These are phyloP conservation scores for Telopea speciosissima DNA, from an alignment of 177 flowering plant species.

Conservation along the genomic window DNA sequence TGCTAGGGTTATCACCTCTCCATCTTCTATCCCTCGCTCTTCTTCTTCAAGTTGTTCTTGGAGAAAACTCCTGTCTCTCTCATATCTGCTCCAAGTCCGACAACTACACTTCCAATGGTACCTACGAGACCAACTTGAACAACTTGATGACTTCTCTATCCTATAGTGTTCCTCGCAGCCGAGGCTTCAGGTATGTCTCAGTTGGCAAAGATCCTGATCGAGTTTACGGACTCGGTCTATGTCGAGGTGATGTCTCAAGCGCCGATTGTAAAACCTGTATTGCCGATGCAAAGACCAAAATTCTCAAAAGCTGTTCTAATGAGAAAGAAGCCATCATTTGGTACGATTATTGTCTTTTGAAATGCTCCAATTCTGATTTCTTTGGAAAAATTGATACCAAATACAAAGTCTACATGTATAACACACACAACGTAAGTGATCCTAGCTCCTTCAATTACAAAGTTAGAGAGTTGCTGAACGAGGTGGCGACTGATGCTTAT, in stretches of 20 bases:
- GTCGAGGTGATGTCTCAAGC: constrained; percentile 35
- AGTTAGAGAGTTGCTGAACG: constrained; percentile 16
- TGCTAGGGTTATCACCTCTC: constrained; percentile 4
- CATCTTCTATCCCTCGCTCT: constrained; percentile 10
- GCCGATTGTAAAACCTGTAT: constrained; percentile 32
- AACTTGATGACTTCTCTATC: constrained; percentile 14
- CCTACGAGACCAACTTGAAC: constrained; percentile 24
- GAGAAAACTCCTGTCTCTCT: constrained; percentile 21
- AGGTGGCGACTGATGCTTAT: constrained; percentile 19
- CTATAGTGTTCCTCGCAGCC: constrained; percentile 15
- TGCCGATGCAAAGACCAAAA: constrained; percentile 18
- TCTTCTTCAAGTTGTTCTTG: constrained; percentile 16
- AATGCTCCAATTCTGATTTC: constrained; percentile 31
- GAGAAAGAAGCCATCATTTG: constrained; percentile 29
- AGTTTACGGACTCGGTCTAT: constrained; percentile 30
- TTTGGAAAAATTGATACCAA: constrained; percentile 32
- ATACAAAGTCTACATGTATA: constrained; percentile 22
- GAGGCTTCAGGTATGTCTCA: constrained; percentile 21
- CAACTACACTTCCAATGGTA: constrained; percentile 25
- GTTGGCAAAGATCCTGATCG: constrained; percentile 10
- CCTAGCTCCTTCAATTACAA: constrained; percentile 17
- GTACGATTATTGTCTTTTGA: constrained; percentile 38
- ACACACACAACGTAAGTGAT: constrained; percentile 17
- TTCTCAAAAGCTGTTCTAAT: constrained; percentile 27
- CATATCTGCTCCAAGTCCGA: constrained; percentile 11